These are phyloP conservation scores for Magnusiomyces tetraspermus DNA, from an alignment of 1,139 yeast species.

Conservation along the genomic window DNA sequence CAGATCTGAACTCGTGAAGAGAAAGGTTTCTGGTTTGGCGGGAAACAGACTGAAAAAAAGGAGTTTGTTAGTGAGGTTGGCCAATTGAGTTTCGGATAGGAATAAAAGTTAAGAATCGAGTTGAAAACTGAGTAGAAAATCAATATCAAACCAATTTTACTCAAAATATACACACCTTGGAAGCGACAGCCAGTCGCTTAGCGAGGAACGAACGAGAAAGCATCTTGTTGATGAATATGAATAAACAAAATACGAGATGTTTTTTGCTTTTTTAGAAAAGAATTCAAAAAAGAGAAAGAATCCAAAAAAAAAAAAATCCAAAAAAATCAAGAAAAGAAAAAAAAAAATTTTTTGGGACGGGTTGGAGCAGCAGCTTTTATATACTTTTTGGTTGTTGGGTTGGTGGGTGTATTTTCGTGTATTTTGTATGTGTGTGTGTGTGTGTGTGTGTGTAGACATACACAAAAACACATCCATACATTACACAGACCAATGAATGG, in stretches of 20 bases:
- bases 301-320: too few relatives aligned
- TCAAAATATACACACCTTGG: not conserved
- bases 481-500: too few relatives aligned
- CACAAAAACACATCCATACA: too few relatives aligned
- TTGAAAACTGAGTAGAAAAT: constrained; percentile 8
- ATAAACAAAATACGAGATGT: too few relatives aligned
- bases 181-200: not conserved
- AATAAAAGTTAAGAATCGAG: not conserved
- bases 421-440: too few relatives aligned
- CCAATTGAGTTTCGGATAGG: not conserved
- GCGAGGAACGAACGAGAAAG: constrained; percentile 1
- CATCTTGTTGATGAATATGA: not conserved
- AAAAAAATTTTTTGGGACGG: too few relatives aligned
- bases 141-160: constrained; percentile 1
- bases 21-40: constrained; percentile 53
- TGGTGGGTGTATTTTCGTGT: too few relatives aligned
- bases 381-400: too few relatives aligned
- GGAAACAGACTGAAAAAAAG: not conserved
- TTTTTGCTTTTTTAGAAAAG: not conserved
- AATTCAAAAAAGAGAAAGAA: not conserved
- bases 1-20: constrained; percentile 93
- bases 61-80: not conserved
- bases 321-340: too few relatives aligned
- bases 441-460: too few relatives aligned
- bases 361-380: too few relatives aligned